Evolutionary conservation across 2,329 filamentous ascomycete genomes (phyloP).

Genomic region (Teratosphaeria pseudoeucalypti): DNA sequence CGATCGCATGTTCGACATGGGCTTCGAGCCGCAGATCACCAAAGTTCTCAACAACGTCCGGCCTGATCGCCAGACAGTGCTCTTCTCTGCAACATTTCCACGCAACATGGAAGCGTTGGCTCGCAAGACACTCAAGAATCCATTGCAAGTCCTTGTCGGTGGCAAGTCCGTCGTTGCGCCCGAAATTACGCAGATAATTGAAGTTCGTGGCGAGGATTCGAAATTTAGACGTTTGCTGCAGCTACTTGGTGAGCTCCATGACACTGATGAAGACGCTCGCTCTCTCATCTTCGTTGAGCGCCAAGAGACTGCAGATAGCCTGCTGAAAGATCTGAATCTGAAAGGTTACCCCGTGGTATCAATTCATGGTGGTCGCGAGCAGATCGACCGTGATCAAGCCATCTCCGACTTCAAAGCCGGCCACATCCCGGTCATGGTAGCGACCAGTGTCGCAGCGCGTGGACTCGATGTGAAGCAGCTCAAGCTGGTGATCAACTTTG

Average conservation of each 20-base stretch:
- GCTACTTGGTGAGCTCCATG: slow-evolving; percentile 76
- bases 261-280: slow-evolving; percentile 78
- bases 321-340: slow-evolving; percentile 62
- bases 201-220: slow-evolving; percentile 68
- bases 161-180: slow-evolving; percentile 61
- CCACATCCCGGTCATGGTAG: slow-evolving; percentile 78
- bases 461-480: slow-evolving; percentile 93
- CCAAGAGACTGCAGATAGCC: slow-evolving; percentile 26
- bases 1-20: slow-evolving; percentile 99
- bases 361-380: slow-evolving; percentile 88
- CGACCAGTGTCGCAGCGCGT: slow-evolving; percentile 89
- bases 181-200: slow-evolving; percentile 82
- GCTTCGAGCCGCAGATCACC: slow-evolving; percentile 95
- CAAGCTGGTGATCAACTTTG: slow-evolving; percentile 91
- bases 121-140: slow-evolving; percentile 74
- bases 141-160: slow-evolving; percentile 86
- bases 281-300: slow-evolving; percentile 53
- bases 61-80: slow-evolving; percentile 82
- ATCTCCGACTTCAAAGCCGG: slow-evolving; percentile 92
- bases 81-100: slow-evolving; percentile 95
- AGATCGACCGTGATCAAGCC: slow-evolving; percentile 83
- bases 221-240: slow-evolving; percentile 81
- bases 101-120: slow-evolving; percentile 84
- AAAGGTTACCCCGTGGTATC: slow-evolving; percentile 88
- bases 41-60: slow-evolving; percentile 89